These are phyloP conservation scores for Celoporthe dispersa DNA, from an alignment of 2,329 filamentous ascomycete species.

Conservation along the genomic window DNA sequence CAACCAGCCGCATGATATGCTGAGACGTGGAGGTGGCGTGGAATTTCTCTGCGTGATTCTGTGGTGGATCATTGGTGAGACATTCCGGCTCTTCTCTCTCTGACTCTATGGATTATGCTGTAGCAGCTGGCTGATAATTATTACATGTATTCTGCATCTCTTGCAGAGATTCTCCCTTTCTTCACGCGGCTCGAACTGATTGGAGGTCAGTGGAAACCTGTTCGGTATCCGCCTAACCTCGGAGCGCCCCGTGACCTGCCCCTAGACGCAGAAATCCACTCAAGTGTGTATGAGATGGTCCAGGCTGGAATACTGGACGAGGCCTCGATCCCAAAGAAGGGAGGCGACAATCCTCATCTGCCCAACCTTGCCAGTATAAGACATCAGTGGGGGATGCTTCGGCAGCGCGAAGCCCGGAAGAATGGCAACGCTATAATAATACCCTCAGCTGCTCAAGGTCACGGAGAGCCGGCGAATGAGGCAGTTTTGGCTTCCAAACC, in stretches of 20 bases:
- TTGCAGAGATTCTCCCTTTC: neutral
- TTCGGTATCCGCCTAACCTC: neutral
- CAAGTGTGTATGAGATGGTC: neutral
- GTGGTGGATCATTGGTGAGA: neutral
- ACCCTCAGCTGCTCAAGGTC: neutral
- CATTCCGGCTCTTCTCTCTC: neutral
- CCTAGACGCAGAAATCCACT: neutral
- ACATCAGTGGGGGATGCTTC: neutral
- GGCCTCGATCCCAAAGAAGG: neutral
- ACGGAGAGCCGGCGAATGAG: neutral
- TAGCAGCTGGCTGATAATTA: neutral
- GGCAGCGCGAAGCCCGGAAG: neutral
- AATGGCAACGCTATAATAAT: neutral
- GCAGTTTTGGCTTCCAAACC: neutral
- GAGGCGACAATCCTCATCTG: neutral
- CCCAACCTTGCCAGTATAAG: neutral
- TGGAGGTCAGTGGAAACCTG: neutral
- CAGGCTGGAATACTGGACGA: neutral
- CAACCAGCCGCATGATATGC: neutral
- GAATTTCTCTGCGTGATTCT: neutral
- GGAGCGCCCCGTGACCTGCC: no score
- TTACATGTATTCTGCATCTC: neutral
- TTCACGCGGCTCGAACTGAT: neutral
- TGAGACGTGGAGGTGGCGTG: neutral
- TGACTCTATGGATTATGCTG: no score